A percentile compares a stretch with the other conserved stretches of the same genome.
Evolutionary conservation across 2,329 filamentous ascomycete species (phyloP).

Genomic region (Pseudonectria foliicola): DNA sequence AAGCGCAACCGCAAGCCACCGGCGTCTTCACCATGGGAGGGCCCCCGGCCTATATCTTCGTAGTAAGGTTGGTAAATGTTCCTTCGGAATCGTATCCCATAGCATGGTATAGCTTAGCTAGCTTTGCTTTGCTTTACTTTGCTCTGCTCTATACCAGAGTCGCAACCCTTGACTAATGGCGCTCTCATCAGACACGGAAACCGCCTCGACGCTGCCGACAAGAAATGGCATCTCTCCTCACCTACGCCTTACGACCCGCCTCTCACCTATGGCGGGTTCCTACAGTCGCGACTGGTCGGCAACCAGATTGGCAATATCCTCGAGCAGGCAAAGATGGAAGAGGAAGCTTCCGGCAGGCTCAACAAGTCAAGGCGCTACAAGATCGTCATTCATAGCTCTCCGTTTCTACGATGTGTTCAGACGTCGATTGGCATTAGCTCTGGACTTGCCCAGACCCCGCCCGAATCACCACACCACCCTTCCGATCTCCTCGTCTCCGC

Average conservation of each 20-base stretch:
- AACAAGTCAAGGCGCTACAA: conserved; percentile 57
- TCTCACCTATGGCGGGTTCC: conserved; percentile 89
- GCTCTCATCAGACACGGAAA: conserved; percentile 65
- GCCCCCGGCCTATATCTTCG: conserved; percentile 37
- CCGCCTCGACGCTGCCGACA: conserved; percentile 88
- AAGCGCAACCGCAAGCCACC: conserved; percentile 2
- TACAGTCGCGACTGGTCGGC: conserved; percentile 75
- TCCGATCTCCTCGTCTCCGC: conserved; percentile 29
- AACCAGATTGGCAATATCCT: conserved; percentile 72
- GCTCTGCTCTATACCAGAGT: conserved; percentile 12
- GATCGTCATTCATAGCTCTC: conserved; percentile 86
- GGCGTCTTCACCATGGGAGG: conserved; percentile 29
- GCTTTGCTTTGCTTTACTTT: conserved; percentile 16
- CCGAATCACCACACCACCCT: conserved; percentile 26
- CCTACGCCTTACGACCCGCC: conserved; percentile 94
- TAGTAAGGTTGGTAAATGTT: conserved; percentile 32
- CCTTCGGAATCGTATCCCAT: conserved; percentile 6
- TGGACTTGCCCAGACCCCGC: conserved; percentile 59
- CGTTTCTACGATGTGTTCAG: conserved; percentile 87
- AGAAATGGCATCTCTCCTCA: conserved; percentile 88
- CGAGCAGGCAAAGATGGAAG: conserved; percentile 43
- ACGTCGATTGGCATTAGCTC: conserved; percentile 84
- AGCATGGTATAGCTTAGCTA: no score
- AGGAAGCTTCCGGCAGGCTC: conserved; percentile 24
- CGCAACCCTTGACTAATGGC: conserved; percentile 10